Base-by-base conservation (phyloP, 768 basidiomycete genomes). In the Boletales sp. region DNA sequence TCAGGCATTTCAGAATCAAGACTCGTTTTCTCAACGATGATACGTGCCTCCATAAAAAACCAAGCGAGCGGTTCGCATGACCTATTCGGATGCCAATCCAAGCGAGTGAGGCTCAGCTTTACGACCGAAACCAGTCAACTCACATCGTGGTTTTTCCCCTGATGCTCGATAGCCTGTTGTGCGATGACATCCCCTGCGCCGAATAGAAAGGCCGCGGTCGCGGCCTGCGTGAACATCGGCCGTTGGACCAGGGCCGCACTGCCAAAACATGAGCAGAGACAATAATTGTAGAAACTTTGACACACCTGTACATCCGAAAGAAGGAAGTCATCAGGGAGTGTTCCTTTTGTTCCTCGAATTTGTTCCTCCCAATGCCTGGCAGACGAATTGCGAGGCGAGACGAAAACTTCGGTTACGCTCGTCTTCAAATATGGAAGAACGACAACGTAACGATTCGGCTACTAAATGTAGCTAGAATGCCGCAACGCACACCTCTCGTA, bases 161-260 rank as follows among this genome's bases (percentile, higher is more conserved):
- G 79, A 59, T 73, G 74, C 62, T 94, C 94, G 17, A 94, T 78
- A 1, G 72, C 78, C 67, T 95, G 94, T 68, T 97, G 93, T 0
- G 93, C 93, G 38, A 94, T 78, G 1, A 93, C 59, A 62, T 92
- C 90, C 18, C 87, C 89, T 7, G 78, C 72, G 39, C 86, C 84
- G 54, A 90, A 91, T 9, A 91, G 70, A 44, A 85, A 57, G 1
- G 77, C 80, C 0, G 84, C 85, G 1, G 86, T 86, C 0, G 69
- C 67, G 49, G 82, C 86, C 56, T 87, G 85, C 2, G 81, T 69
- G 15, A 81, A 47, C 70, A 86, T 72, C 0, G 87, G 87, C 12
- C 80, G 74, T 11, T 82, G 78, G 44, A 84, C 67, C 18, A 89
- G 75, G 17, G 77, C 69, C 1, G 81, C 70, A 63, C 87, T 88